A percentile compares a stretch with the other conserved stretches of the same genome.
Evolutionary conservation across 23 red algal species (phyloP).

Genomic region (Rhodosorus marinus): DNA sequence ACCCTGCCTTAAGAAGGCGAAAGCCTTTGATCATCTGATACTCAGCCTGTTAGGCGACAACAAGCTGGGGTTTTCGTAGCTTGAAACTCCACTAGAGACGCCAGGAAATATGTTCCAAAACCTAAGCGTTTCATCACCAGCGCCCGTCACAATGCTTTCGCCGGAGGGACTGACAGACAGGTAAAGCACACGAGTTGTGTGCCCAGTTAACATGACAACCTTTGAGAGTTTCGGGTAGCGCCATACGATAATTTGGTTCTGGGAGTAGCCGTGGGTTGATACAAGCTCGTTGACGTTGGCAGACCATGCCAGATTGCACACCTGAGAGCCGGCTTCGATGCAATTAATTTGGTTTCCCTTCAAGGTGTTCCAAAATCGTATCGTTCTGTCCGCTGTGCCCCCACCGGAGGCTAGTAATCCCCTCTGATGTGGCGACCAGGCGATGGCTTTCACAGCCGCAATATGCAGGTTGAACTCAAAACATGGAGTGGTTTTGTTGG

Average conservation of each 20-base stretch:
- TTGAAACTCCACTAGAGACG: no score
- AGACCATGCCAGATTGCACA: slow-evolving; percentile 88
- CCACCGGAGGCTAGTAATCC: slow-evolving; percentile 70
- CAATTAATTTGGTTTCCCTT: slow-evolving; percentile 5
- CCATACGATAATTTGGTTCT: slow-evolving; percentile 98
- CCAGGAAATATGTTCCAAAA: slow-evolving; percentile 99
- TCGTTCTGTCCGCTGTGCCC: slow-evolving; percentile 71
- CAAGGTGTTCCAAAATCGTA: slow-evolving; percentile 73
- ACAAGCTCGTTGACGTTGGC: slow-evolving; percentile 83
- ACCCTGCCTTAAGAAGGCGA: no score
- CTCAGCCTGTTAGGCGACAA: no score
- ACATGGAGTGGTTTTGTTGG: slow-evolving; percentile 2
- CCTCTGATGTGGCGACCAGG: slow-evolving; percentile 85
- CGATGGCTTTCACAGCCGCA: slow-evolving; percentile 93
- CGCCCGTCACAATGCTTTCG: slow-evolving; percentile 78
- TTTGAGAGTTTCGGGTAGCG: slow-evolving; percentile 70
- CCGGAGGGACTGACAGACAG: slow-evolving; percentile 51
- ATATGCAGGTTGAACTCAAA: slow-evolving; percentile 39
- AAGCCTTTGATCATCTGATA: no score
- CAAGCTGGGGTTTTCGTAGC: no score
- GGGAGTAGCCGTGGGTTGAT: slow-evolving; percentile 82
- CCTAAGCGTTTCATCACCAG: slow-evolving; percentile 80
- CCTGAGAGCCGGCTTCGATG: slow-evolving; percentile 82
- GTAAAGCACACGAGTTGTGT: slow-evolving; percentile 74
- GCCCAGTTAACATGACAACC: slow-evolving; percentile 76